A percentile compares a stretch with the other conserved stretches of the same genome.
phyloP scores from a whole-genome alignment of 2,329 filamentous ascomycete genomes.

The Fusarium sp. region DNA sequence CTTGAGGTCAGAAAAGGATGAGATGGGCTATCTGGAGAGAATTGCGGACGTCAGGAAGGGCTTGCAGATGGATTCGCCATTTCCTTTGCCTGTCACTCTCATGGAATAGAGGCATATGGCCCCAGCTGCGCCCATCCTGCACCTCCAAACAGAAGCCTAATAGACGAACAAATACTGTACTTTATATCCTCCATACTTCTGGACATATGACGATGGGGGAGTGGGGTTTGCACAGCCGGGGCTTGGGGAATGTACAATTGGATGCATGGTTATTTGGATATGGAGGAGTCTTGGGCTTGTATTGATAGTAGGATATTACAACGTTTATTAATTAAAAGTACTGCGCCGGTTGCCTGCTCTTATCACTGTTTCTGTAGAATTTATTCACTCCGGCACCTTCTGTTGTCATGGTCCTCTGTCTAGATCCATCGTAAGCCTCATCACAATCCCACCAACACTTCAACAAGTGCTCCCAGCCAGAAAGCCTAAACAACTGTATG shows the following conservation, averaged over 20 bases:
- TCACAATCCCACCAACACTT: background rate
- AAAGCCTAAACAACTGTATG: background rate
- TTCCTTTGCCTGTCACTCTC: constrained; percentile 26
- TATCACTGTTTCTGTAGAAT: background rate
- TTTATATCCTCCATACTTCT: background rate
- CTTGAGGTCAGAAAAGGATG: background rate
- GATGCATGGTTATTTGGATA: background rate
- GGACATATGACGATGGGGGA: background rate
- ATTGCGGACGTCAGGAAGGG: background rate
- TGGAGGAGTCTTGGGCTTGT: background rate
- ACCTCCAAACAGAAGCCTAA: background rate
- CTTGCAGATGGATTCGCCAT: background rate
- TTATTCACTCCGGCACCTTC: background rate
- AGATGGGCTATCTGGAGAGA: constrained; percentile 17
- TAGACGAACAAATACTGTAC: background rate
- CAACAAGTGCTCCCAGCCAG: background rate
- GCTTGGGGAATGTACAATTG: background rate
- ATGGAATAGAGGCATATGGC: background rate
- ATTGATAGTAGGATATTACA: background rate
- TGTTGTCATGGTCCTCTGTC: background rate
- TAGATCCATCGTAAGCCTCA: background rate
- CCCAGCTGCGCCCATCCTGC: background rate
- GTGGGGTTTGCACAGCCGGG: fast-evolving
- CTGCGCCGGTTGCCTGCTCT: no score
- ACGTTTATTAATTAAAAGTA: background rate